These are phyloP conservation scores for Gastrodia elata DNA, from an alignment of 106 monocot genomes.

Conservation along the genomic window DNA sequence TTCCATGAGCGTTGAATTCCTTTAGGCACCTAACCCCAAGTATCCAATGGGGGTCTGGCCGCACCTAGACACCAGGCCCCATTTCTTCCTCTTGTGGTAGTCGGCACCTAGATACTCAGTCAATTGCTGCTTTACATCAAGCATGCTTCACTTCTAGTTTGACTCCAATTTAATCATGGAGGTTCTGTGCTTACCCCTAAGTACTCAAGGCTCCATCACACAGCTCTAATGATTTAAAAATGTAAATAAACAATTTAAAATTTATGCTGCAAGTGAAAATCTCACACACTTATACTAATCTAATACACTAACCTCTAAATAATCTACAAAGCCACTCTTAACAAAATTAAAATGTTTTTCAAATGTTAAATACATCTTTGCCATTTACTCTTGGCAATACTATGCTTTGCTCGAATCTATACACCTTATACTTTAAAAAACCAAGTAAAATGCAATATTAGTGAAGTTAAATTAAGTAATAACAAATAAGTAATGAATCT, in stretches of 20 bases:
- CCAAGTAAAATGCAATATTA: background rate
- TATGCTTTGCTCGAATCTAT: background rate
- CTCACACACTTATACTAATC: background rate
- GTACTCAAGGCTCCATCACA: too few species aligned
- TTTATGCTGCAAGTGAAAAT: background rate
- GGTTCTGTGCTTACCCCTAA: too few species aligned
- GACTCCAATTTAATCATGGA: too few species aligned
- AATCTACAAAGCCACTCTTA: background rate
- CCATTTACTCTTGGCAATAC: background rate
- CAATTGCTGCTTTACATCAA: too few species aligned
- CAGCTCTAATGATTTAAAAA: background rate
- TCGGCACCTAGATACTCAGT: too few species aligned
- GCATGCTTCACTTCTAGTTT: too few species aligned
- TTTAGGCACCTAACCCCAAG: too few species aligned
- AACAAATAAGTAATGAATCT: background rate
- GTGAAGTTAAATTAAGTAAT: too few species aligned
- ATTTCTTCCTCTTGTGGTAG: too few species aligned
- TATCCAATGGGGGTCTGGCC: too few species aligned
- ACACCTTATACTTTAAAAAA: background rate
- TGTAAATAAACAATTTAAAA: background rate
- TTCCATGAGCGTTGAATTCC: too few species aligned
- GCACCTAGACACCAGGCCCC: too few species aligned
- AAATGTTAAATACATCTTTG: background rate
- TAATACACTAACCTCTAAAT: background rate
- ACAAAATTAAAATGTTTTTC: slow-evolving; percentile 2